Base-by-base conservation (phyloP, 2,329 filamentous ascomycete genomes). In the Plenodomus lindquistii region DNA sequence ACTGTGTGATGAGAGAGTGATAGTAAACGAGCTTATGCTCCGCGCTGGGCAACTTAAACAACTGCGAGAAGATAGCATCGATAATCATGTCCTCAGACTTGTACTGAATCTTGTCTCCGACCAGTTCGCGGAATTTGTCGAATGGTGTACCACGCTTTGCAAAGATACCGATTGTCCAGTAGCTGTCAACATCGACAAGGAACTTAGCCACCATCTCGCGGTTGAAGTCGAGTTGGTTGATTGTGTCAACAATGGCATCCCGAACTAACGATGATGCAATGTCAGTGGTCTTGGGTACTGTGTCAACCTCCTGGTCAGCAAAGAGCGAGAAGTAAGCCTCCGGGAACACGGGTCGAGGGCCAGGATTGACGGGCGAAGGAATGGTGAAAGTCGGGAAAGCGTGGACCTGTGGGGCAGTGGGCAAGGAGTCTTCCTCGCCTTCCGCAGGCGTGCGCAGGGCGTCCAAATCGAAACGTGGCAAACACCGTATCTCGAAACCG, bases 11-110 rank as follows among this genome's bases (percentile, higher is more conserved):
- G 2, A 97, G 85, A 0, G 92, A 88, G 73, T 99, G 94, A 72
- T 97, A 99, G 74, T 96, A 99, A 9, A 99, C 90, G 1, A 96
- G 80, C 74, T 97, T 97, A 75, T 96, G 91, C 73, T 96, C 91
- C 0, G 94, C 85, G 3, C 79, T 81, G 3, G 94, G 94, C 31
- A 99, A 81, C 71, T 91, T 88, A 68, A 96, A 89, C 36, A 99
- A 80, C 72, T 97, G 93, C 1, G 92, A 96, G 73, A 99, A 99
- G 48, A 97, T 91, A 4, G 93, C 91, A 71, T 99, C 94, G n/a
- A 99, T 91, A 2, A 89, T 89, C 49, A 97, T 88, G 73, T 99
- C 94, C 75, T 99, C 94, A 0, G 94, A 91, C 73, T 99, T 99
- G 93, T 94, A 99, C 0, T 90, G 92, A 13, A 88, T 84, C 55